A percentile compares a stretch with the other conserved stretches of the same genome.
phyloP scores from a whole-genome alignment of 2,329 filamentous ascomycete species.

The Monosporascus sp. region DNA sequence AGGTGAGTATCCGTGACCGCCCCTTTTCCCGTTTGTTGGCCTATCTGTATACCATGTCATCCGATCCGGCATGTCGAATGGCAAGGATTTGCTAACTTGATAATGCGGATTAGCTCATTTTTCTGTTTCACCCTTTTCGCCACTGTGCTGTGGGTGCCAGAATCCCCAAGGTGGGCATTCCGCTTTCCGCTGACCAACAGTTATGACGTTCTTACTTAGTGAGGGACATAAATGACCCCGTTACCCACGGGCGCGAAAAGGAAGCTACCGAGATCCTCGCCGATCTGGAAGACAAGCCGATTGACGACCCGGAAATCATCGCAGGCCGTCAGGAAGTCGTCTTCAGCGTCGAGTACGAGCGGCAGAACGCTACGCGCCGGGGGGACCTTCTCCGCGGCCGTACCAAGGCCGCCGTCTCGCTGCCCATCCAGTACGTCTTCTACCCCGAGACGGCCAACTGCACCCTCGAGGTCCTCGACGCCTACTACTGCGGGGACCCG shows the following conservation, averaged over 20 bases:
- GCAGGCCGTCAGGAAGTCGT: conserved; percentile 20
- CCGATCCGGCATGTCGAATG: no score
- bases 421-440: conserved; percentile 40
- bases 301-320: conserved; percentile 18
- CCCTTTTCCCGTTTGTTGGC: conserved; percentile 19
- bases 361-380: conserved; percentile 19
- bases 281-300: conserved; percentile 17
- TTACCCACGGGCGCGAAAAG: conserved; percentile 20
- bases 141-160: conserved; percentile 22
- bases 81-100: no score
- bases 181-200: neutral
- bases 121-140: conserved; percentile 25
- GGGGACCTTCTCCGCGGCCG: conserved; percentile 18
- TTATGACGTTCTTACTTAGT: neutral
- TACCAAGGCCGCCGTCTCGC: conserved; percentile 25
- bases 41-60: no score
- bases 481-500: conserved; percentile 22
- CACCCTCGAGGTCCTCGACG: conserved; percentile 19
- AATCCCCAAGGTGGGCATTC: conserved; percentile 18
- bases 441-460: conserved; percentile 36
- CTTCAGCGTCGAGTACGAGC: conserved; percentile 22
- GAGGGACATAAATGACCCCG: conserved; percentile 17
- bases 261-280: conserved; percentile 25
- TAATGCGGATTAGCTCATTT: conserved; percentile 14
- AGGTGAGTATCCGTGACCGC: conserved; percentile 26